Conservation (phyloP, 2,329 filamentous ascomycete species). For the Alternaria dauci region DNA sequence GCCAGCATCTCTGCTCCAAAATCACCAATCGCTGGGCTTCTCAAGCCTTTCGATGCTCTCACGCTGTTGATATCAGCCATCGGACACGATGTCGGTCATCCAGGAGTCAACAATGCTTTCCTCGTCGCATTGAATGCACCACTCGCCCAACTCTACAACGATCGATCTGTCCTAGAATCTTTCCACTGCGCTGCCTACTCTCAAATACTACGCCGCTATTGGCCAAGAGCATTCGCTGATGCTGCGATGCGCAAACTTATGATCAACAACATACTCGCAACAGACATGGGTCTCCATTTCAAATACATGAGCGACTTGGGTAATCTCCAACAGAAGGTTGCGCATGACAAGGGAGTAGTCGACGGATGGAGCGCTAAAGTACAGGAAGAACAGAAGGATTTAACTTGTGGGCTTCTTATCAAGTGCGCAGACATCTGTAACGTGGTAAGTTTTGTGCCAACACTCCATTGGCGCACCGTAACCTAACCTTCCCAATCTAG, state of each 20-base stretch:
- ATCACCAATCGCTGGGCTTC: constrained; percentile 74
- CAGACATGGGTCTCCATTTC: constrained; percentile 96
- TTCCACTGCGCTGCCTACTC: constrained; percentile 98
- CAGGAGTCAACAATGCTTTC: constrained; percentile 98
- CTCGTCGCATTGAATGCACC: constrained; percentile 90
- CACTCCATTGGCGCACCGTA: background rate
- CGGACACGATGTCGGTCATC: constrained; percentile 96
- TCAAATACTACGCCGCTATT: constrained; percentile 90
- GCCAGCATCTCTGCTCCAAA: constrained; percentile 51
- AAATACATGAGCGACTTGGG: constrained; percentile 92
- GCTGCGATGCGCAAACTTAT: constrained; percentile 84
- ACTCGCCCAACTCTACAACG: constrained; percentile 93
- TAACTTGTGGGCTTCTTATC: constrained; percentile 91
- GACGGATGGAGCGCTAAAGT: constrained; percentile 81
- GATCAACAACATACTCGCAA: constrained; percentile 97
- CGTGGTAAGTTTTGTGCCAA: constrained; percentile 72
- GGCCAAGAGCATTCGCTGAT: constrained; percentile 83
- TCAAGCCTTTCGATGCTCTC: constrained; percentile 87
- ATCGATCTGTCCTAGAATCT: constrained; percentile 93
- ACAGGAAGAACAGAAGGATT: constrained; percentile 76
- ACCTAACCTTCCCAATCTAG: constrained; percentile 55
- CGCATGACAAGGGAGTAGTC: constrained; percentile 67
- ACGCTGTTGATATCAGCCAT: constrained; percentile 94
- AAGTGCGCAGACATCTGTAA: constrained; percentile 99
- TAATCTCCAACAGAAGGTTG: constrained; percentile 80